Evolutionary conservation across 139 green algal species (phyloP), one percentile per base, ranked within the genome.

Genomic region (Pleodorina starrii): DNA sequence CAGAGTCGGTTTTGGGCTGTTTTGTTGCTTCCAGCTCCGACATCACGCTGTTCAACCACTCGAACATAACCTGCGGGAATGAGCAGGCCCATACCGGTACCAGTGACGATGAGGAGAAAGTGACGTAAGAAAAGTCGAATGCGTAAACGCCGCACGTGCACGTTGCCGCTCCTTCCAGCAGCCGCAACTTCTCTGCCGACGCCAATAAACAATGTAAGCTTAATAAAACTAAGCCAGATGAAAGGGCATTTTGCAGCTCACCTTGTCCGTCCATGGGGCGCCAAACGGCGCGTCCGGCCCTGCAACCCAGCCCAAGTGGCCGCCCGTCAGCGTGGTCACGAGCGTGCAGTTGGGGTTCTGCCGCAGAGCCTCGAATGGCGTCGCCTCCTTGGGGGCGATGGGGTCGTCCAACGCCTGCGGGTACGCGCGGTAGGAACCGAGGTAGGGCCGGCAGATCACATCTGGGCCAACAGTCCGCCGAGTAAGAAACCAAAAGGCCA

Each of bases 371-470:
- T 94, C 77, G 46, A 93, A 94, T 0, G 97, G 97, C 2, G 97
- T 98, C n/a, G 94, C 95, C 27, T 94, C 90, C 66, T 88, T 92
- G 12, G 96, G 95, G 1, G 97, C 96, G 79, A 99, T 99, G 71
- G 97, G 97, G 90, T 99, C 97, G 86, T 99, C 96, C 35, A 91
- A 88, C 1, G 96, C 96, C 66, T 89, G 84, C 9, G 23, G 44
- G n/a, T 29, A 43, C 32, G 50, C 14, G 50, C 50, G 50, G n/a
- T n/a, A n/a, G n/a, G n/a, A n/a, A n/a, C n/a, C n/a, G n/a, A n/a
- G n/a, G n/a, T n/a, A n/a, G n/a, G n/a, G n/a, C n/a, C n/a, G n/a
- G n/a, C n/a, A n/a, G n/a, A n/a, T n/a, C n/a, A n/a, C n/a, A n/a
- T n/a, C n/a, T n/a, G n/a, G n/a, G n/a, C n/a, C n/a, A n/a, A n/a